Base-by-base conservation (phyloP, 129 eudicot species). In the Cynara cardunculus region DNA sequence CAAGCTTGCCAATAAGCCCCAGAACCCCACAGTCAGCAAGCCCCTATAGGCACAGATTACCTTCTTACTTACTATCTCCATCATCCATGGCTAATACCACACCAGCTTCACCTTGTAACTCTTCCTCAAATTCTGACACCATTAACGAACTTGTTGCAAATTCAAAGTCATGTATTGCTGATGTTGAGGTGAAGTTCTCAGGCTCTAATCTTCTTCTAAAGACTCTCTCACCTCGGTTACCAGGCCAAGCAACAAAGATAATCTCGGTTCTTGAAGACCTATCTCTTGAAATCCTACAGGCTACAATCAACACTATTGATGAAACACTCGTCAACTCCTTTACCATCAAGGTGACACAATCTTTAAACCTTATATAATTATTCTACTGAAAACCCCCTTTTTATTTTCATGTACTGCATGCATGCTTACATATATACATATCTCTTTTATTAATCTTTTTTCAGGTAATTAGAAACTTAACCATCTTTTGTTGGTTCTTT, bases 131-230 rank as follows among this genome's bases (percentile, higher is more conserved):
- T 72, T 84, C 87, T 14, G 86, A 86, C 81, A 69, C 80, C 69
- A 46, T 87, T 26, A 93, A 93, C 26, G 97, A 96, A 77, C 98
- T 93, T 14, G 90, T 91, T 18, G 98, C 96, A 0, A 91, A 86
- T 78, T 96, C 98, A 1, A 96, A 81, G 82, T 96, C 99, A 1
- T 82, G 88, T 1, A 71, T 91, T 49, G 98, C 99, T 25, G 93
- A 91, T 3, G 99, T 96, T 62, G 98, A 91, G 85, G 98, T 96
- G 53, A 96, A 96, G 65, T 96, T 96, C 35, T 85, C 92, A 18
- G 97, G 98, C 26, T 82, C 92, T 12, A 96, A 96, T 84, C 80
- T 96, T 16, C 82, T 96, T 75, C 35, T 96, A 3, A 93, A 89
- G 87, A 93, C 97, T 13, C 49, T 81, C 7, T 96, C 99, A 9